phyloP scores from a whole-genome alignment of 2,329 filamentous ascomycete species.

The Alternaria metachromatica region DNA sequence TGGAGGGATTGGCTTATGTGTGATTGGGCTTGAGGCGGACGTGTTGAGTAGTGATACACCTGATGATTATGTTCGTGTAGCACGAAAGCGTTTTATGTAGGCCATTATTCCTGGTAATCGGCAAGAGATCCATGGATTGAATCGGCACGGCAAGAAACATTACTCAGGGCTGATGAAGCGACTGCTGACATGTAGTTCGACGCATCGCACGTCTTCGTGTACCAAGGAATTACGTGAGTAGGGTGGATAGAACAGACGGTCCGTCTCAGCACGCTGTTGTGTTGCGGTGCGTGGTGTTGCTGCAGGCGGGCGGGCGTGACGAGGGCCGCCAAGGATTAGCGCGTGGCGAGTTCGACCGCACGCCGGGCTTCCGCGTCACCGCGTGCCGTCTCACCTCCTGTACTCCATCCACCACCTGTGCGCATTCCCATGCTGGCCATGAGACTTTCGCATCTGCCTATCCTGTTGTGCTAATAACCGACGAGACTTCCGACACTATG shows the following conservation, averaged over 20 bases:
- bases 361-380: too few relatives aligned
- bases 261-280: not conserved
- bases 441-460: not conserved
- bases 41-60: not conserved
- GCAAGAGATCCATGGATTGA: too few relatives aligned
- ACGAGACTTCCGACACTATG: not conserved
- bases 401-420: not conserved
- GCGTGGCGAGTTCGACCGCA: not conserved
- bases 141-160: too few relatives aligned
- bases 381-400: not conserved
- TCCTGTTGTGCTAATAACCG: not conserved
- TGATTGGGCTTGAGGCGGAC: not conserved
- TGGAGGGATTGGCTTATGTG: not conserved
- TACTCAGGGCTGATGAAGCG: too few relatives aligned
- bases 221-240: too few relatives aligned
- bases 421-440: not conserved
- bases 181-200: not conserved
- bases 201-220: too few relatives aligned
- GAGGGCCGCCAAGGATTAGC: not conserved
- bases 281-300: not conserved
- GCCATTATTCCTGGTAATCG: too few relatives aligned
- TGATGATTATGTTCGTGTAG: not conserved
- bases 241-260: too few relatives aligned
- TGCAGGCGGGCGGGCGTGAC: not conserved
- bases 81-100: too few relatives aligned